Evolutionary conservation across 1,284 basidiomycete species (phyloP).

Genomic region (Polyporus tsugae): DNA sequence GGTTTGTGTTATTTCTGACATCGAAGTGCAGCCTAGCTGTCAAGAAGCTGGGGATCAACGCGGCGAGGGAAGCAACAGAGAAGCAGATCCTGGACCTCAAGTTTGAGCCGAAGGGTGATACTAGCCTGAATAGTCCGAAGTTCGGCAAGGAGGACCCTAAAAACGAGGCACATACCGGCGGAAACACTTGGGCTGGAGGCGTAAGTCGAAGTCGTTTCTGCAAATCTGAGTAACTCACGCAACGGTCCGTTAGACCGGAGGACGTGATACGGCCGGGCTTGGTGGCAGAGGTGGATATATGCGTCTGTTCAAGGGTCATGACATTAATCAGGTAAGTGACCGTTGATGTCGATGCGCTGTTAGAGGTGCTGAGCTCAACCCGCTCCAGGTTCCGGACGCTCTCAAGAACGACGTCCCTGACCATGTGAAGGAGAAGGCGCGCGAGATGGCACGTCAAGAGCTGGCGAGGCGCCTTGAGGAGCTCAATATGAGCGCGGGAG

Average conservation of each 20-base stretch:
- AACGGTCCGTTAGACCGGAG: slow-evolving; percentile 57
- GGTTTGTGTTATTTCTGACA: too few species aligned
- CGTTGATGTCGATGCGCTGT: neutral
- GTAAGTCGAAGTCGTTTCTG: slow-evolving; percentile 43
- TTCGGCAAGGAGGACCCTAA: slow-evolving; percentile 64
- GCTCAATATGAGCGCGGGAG: slow-evolving; percentile 62
- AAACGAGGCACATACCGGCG: slow-evolving; percentile 64
- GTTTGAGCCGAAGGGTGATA: slow-evolving; percentile 61
- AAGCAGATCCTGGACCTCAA: slow-evolving; percentile 61
- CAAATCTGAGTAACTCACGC: neutral
- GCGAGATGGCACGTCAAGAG: slow-evolving; percentile 71
- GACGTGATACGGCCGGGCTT: slow-evolving; percentile 71
- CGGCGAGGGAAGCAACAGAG: slow-evolving; percentile 58
- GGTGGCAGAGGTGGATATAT: slow-evolving; percentile 73
- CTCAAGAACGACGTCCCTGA: slow-evolving; percentile 68
- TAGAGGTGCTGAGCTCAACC: neutral
- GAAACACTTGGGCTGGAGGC: slow-evolving; percentile 69
- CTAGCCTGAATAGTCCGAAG: slow-evolving; percentile 59
- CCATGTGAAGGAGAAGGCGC: slow-evolving; percentile 64
- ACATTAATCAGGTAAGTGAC: slow-evolving; percentile 62
- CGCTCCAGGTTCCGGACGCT: slow-evolving; percentile 55
- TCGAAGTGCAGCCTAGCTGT: slow-evolving; percentile 55
- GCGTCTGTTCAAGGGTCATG: slow-evolving; percentile 67
- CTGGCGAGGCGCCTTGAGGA: slow-evolving; percentile 66
- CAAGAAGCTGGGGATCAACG: slow-evolving; percentile 60